Percentiles rank a stretch among this genome's conserved stretches.
Conservation (phyloP, 495 filamentous ascomycete species). For the Xylaria cubensis region DNA sequence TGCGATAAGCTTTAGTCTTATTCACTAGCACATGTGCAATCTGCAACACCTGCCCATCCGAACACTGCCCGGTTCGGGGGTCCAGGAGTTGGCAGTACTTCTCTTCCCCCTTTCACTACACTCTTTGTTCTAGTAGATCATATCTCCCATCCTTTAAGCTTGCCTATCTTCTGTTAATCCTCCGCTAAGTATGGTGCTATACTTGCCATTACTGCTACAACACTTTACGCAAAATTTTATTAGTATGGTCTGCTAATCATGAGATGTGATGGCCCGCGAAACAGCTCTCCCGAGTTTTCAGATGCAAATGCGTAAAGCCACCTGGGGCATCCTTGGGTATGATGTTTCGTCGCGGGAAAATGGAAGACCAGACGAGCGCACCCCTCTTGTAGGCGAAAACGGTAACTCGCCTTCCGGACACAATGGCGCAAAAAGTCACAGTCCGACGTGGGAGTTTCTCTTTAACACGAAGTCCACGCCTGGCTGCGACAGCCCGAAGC, state of each 20-base stretch:
- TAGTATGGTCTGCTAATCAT: conserved; percentile 36
- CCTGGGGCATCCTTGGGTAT: conserved; percentile 30
- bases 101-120: not conserved
- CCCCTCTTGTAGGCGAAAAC: conserved; percentile 38
- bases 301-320: conserved; percentile 37
- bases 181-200: conserved; percentile 16
- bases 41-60: not conserved
- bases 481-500: conserved; percentile 54
- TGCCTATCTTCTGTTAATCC: not conserved
- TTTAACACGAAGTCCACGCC: conserved; percentile 52
- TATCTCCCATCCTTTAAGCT: not conserved
- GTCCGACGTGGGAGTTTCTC: conserved; percentile 48
- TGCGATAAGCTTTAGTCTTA: conserved; percentile 5
- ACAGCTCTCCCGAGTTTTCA: conserved; percentile 40
- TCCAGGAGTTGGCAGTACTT: not conserved
- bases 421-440: conserved; percentile 23
- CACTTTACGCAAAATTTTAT: not conserved
- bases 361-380: conserved; percentile 40
- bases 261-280: conserved; percentile 38
- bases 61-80: conserved; percentile 4
- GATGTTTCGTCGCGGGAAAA: conserved; percentile 30
- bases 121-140: not conserved
- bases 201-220: not conserved
- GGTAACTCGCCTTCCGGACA: conserved; percentile 21
- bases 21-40: not conserved